These are phyloP conservation scores for Fusarium hainanense DNA, from an alignment of 2,329 filamentous ascomycete species.

Conservation along the genomic window DNA sequence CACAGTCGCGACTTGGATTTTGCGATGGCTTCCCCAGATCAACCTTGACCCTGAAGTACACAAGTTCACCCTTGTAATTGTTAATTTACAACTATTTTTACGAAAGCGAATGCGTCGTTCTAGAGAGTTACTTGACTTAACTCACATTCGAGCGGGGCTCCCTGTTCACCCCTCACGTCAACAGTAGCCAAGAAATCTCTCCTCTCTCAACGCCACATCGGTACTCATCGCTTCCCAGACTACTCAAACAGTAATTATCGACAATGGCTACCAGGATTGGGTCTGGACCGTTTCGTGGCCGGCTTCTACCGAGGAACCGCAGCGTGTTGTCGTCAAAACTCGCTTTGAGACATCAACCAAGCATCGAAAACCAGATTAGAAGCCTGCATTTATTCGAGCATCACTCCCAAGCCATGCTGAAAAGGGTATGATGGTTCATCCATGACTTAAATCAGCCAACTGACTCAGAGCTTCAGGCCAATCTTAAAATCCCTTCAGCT, in stretches of 20 bases:
- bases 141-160: neutral
- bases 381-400: constrained; percentile 24
- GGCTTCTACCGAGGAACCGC: neutral
- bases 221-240: neutral
- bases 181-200: neutral
- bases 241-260: neutral
- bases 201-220: neutral
- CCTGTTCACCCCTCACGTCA: neutral
- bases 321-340: neutral
- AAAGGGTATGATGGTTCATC: neutral
- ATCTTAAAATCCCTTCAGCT: constrained; percentile 38
- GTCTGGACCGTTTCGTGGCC: neutral
- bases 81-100: neutral
- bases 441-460: rapidly evolving
- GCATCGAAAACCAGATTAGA: neutral
- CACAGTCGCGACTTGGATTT: neutral
- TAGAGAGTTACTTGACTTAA: neutral
- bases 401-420: constrained; percentile 16
- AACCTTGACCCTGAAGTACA: neutral
- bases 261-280: neutral
- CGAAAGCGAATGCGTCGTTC: rapidly evolving
- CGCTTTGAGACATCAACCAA: neutral
- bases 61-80: neutral
- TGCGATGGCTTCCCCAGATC: neutral
- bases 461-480: constrained; percentile 34